A percentile compares a stretch with the other conserved stretches of the same genome.
phyloP scores from a whole-genome alignment of 2,329 filamentous ascomycete species.

The Fusarium sp. region DNA sequence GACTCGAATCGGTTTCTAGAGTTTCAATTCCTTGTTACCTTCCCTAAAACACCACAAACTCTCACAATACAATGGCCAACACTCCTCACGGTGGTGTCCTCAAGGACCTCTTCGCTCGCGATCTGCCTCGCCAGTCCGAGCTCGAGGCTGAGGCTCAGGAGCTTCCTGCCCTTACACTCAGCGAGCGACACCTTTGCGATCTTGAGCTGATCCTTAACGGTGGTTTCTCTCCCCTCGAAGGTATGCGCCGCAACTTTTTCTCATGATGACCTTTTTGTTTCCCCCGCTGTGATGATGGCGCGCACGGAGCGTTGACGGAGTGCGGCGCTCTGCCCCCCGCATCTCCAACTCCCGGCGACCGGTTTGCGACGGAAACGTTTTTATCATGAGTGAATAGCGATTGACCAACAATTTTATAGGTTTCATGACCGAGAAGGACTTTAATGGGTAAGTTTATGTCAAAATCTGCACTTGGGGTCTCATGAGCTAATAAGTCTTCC shows the following conservation, averaged over 20 bases:
- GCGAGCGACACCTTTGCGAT: constrained; percentile 96
- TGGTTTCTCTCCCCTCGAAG: constrained; percentile 97
- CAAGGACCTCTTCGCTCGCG: constrained; percentile 96
- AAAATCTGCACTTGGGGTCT: neutral
- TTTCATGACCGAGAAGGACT: constrained; percentile 98
- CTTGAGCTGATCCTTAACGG: constrained; percentile 97
- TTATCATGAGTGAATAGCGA: constrained; percentile 13
- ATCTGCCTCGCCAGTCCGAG: constrained; percentile 83
- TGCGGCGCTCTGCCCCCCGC: constrained; percentile 45
- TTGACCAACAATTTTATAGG: constrained; percentile 63
- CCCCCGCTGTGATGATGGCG: constrained; percentile 31
- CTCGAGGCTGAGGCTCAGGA: constrained; percentile 86
- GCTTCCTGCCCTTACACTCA: constrained; percentile 85
- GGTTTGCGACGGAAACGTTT: constrained; percentile 18
- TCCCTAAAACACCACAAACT: constrained; percentile 14
- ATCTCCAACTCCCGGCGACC: constrained; percentile 28
- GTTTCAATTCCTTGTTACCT: constrained; percentile 10
- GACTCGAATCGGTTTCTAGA: constrained; percentile 20
- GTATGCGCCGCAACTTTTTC: constrained; percentile 63
- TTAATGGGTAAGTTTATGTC: constrained; percentile 77
- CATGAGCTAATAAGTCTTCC: constrained; percentile 48
- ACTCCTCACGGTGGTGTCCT: constrained; percentile 90
- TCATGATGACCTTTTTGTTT: constrained; percentile 1
- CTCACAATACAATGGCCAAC: constrained; percentile 69
- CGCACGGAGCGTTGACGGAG: constrained; percentile 24